Base-by-base conservation (phyloP, 371 early-diverging fungal species). In the Apophysomyces trapeziformis region DNA sequence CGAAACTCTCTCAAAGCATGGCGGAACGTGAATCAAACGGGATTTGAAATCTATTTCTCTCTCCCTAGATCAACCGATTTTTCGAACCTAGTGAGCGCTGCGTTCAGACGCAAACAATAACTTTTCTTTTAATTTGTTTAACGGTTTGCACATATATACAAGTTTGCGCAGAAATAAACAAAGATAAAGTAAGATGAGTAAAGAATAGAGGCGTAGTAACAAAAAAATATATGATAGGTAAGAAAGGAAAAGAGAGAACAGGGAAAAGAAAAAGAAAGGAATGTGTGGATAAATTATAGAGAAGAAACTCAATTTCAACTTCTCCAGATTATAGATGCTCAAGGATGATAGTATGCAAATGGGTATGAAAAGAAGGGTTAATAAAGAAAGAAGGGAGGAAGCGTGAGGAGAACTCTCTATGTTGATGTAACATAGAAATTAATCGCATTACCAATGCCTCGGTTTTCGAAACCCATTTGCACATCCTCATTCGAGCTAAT, bases 401-500 rank as follows among this genome's bases (percentile, higher is more conserved):
- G 32, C 32, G 0, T 26, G 32, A 26, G 32, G 32, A 26, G 32
- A 26, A 26, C 32, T 26, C 32, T 21, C 54, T 50, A 50, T 16
- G 54, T 35, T 18, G 54, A 50, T 21, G 74, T 75, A 21, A 80
- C 75, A 67, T 69, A 77, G 6, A 83, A 66, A 58, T 78, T 76
- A 11, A 83, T 76, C 36, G 79, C 64, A 62, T 79, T 79, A 18
- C 66, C 72, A 14, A 50, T 61, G 5, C 78, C 76, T 38, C 89
- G 87, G 38, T 78, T 83, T 74, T 92, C 93, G 80, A 94, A 91
- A 7, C 94, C 93, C 85, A 94, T 68, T 44, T 78, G 83, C 16
- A 95, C 89, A 67, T 95, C 96, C 39, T 93, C 94, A 66, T 94
- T 92, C 18, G 83, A 84, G 58, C 86, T 85, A 61, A 95, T 86